Percentiles rank a stretch among this genome's conserved stretches.
These are phyloP conservation scores for Xylariaceae sp. DNA, from an alignment of 2,329 filamentous ascomycete species.

Conservation along the genomic window DNA sequence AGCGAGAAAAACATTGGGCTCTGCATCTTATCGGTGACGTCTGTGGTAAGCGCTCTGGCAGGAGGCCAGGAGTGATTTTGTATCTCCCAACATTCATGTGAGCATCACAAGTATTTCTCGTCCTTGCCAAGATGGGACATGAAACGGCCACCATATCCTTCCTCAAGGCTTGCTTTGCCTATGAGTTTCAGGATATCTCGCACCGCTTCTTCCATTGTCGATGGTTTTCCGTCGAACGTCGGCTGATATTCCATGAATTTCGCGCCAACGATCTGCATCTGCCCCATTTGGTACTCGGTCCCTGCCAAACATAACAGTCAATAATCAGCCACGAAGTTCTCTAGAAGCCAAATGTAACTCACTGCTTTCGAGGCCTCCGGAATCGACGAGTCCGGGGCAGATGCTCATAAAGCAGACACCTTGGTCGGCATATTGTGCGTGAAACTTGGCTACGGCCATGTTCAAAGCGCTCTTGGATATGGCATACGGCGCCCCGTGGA, in stretches of 20 bases:
- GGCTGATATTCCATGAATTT: slow-evolving; percentile 23
- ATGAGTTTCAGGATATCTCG: slow-evolving; percentile 13
- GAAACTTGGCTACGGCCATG: slow-evolving; percentile 35
- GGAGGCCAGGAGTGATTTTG: no score
- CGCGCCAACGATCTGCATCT: slow-evolving; percentile 5
- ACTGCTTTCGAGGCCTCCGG: slow-evolving; percentile 22
- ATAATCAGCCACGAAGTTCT: slow-evolving; percentile 4
- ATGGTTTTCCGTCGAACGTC: slow-evolving; percentile 19
- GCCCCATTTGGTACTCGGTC: slow-evolving; percentile 4
- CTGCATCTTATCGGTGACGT: no score
- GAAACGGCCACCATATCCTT: slow-evolving; percentile 9
- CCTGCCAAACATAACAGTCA: slow-evolving; percentile 15
- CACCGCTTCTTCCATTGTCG: slow-evolving; percentile 13
- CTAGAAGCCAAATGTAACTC: neutral
- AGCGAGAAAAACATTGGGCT: no score
- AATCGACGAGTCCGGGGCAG: slow-evolving; percentile 41
- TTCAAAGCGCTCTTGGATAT: slow-evolving; percentile 31
- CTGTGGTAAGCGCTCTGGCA: no score
- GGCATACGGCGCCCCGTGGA: slow-evolving; percentile 50
- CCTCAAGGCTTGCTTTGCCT: slow-evolving; percentile 9
- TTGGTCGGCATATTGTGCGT: slow-evolving; percentile 38
- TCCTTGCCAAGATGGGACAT: slow-evolving; percentile 13
- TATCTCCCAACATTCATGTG: no score
- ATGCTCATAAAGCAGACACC: slow-evolving; percentile 43
- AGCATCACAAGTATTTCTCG: slow-evolving; percentile 8